These are phyloP conservation scores for Pochonia chlamydosporia DNA, from an alignment of 2,329 filamentous ascomycete species.

Conservation along the genomic window DNA sequence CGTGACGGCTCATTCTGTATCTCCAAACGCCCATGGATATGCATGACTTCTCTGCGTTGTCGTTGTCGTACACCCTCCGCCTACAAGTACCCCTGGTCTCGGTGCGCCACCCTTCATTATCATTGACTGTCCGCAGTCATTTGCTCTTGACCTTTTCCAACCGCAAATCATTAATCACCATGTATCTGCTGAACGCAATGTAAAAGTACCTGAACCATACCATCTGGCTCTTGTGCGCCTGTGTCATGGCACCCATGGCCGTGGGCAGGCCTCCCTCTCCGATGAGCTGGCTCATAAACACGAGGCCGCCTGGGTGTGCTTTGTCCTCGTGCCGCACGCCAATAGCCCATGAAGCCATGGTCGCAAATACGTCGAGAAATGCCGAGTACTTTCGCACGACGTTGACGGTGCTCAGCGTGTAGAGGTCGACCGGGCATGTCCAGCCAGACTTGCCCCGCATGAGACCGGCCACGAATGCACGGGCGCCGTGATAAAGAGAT, in stretches of 20 bases:
- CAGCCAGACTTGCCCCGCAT: slow-evolving; percentile 59
- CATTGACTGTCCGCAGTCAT: slow-evolving; percentile 4
- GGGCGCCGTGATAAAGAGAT: slow-evolving; percentile 77
- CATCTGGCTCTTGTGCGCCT: slow-evolving; percentile 93
- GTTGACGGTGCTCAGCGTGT: slow-evolving; percentile 71
- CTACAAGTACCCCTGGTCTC: background rate
- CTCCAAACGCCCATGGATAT: slow-evolving; percentile 3
- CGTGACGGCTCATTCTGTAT: slow-evolving; percentile 19
- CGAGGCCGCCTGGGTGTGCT: slow-evolving; percentile 48
- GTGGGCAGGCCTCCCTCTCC: slow-evolving; percentile 44
- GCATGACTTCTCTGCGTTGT: background rate
- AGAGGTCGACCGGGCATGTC: slow-evolving; percentile 72
- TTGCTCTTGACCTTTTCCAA: slow-evolving; percentile 34
- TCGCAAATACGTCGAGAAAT: slow-evolving; percentile 69
- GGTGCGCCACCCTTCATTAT: background rate
- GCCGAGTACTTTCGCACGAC: slow-evolving; percentile 76
- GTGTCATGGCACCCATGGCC: slow-evolving; percentile 82
- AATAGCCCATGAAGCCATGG: slow-evolving; percentile 53
- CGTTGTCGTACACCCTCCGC: background rate
- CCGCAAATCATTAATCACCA: slow-evolving; percentile 86
- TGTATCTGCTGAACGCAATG: slow-evolving; percentile 87
- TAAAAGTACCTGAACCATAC: slow-evolving; percentile 96
- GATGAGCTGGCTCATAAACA: slow-evolving; percentile 68
- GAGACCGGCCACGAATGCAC: slow-evolving; percentile 62
- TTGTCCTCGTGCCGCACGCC: slow-evolving; percentile 26